Base-by-base conservation (phyloP, 208 protist genomes). In the Leishmania amazonensis region DNA sequence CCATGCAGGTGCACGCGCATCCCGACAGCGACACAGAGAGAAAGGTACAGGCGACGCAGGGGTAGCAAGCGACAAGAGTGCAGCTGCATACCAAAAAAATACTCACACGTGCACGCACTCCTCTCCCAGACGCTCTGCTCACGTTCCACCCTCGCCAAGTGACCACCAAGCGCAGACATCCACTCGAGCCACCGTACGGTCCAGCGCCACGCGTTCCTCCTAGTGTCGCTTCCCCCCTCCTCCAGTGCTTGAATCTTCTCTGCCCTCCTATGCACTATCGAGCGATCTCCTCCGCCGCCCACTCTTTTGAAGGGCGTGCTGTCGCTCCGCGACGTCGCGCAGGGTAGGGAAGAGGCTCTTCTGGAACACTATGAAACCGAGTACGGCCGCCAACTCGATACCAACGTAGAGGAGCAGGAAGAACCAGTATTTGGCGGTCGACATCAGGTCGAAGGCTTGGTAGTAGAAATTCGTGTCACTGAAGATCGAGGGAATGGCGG, bases 361-460 rank as follows among this genome's bases (percentile, higher is more conserved):
- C 65, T 90, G 85, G 51, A 96, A 87, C 60, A 87, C 89, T n/a
- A 94, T 76, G 60, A 81, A 65, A 51, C 82, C 83, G 31, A 98
- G 73, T 45, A 91, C 86, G 31, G 95, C 76, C 6, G 90, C 78
- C 53, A 95, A 83, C 31, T 93, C 78, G 53, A 68, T 71, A 40
- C 92, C 81, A 0, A 93, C 40, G 65, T 86, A 91, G 65, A 97
- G 75, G 53, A 97, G 47, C 53, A 94, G 24, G 72, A 93, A 96
- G 13, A 95, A 80, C 92, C 94, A 98, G 78, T 95, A 97, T 80
- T 95, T 93, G 1, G 60, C 85, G 21, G 79, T 90, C 4, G 79
- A 53, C 82, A 93, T 89, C 21, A 97, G 65, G 42, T 90, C 78
- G 84, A 89, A 93, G 31, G 91, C 89, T 42, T 94, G 87, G 76